Evolutionary conservation across 1,284 basidiomycete species (phyloP), one percentile per base, ranked within the genome.

Genomic region (Fomitopsis pinicola): DNA sequence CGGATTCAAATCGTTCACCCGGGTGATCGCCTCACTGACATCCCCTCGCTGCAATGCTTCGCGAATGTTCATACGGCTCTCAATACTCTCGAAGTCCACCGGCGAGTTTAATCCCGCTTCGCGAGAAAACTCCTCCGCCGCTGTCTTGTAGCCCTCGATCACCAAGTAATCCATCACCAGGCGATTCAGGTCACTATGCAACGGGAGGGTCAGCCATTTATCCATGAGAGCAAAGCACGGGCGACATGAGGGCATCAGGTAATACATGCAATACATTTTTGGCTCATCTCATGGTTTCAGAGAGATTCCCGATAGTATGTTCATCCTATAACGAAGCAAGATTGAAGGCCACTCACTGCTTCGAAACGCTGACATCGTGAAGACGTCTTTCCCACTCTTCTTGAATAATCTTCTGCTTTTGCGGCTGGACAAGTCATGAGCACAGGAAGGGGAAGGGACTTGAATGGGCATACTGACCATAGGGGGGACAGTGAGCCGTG

Each of bases 91-190:
- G 71, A 95, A 90, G 71, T 98, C 95, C 52, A 95, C 87, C 4
- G 85, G 82, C 0, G 90, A 83, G 5, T 82, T 76, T 50, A 98
- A 78, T 42, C 87, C 87, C 2, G 95, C 91, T 74, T 99, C 97
- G 58, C 86, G 84, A 63, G 93, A 90, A 72, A 99, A 98, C 73
- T 95, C 90, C 71, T 97, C 91, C 1, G 97, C 97, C 0, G 97
- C 95, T 26, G 93, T 89, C 72, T 96, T 95, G 82, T 97, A 98
- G 2, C 97, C 97, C 73, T 98, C 96, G 60, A 97, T 95, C 64
- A 98, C 92, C 62, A 99, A 89, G 75, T 98, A 99, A 75, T 99
- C 95, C 88, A 98, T 96, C 54, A 99, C 87, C n/a, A 99, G 84
- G 5, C 90, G 85, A 75, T 99, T 97, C 63, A 99, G 79, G 74